Conservation (phyloP, 331 rosid species). For the Acacia concinna region DNA sequence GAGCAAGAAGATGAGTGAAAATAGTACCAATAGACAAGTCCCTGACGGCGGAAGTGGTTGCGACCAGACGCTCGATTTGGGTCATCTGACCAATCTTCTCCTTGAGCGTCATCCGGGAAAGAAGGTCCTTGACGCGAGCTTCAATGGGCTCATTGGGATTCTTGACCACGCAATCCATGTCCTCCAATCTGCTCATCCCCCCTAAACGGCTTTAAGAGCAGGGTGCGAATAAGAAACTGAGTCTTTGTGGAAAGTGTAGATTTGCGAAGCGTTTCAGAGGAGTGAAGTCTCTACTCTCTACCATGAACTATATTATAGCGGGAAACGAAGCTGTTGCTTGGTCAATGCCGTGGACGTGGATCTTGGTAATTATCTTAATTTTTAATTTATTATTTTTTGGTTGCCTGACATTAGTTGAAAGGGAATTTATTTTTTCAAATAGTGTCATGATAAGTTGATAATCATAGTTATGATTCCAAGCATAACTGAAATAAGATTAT, state of each 20-base stretch:
- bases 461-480: too few species aligned
- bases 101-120: constrained; percentile 72
- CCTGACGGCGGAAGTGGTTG: constrained; percentile 49
- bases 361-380: too few species aligned
- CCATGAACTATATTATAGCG: not conserved
- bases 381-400: too few species aligned
- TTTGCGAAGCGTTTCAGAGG: not conserved
- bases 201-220: too few species aligned
- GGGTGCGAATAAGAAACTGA: not conserved
- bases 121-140: constrained; percentile 73
- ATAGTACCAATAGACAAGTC: constrained; percentile 60
- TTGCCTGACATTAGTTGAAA: too few species aligned
- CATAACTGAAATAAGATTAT: too few species aligned
- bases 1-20: not conserved
- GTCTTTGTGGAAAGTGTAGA: not conserved
- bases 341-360: too few species aligned
- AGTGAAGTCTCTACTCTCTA: not conserved
- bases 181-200: constrained; percentile 28
- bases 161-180: constrained; percentile 46
- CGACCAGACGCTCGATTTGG: constrained; percentile 71
- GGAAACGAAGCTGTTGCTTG: too few species aligned
- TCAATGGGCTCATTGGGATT: constrained; percentile 57
- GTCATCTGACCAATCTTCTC: constrained; percentile 84
- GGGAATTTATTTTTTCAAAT: too few species aligned
- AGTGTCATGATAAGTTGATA: too few species aligned